Base-by-base conservation (phyloP, 2,329 filamentous ascomycete genomes). In the Cucurbitaria berberidis region DNA sequence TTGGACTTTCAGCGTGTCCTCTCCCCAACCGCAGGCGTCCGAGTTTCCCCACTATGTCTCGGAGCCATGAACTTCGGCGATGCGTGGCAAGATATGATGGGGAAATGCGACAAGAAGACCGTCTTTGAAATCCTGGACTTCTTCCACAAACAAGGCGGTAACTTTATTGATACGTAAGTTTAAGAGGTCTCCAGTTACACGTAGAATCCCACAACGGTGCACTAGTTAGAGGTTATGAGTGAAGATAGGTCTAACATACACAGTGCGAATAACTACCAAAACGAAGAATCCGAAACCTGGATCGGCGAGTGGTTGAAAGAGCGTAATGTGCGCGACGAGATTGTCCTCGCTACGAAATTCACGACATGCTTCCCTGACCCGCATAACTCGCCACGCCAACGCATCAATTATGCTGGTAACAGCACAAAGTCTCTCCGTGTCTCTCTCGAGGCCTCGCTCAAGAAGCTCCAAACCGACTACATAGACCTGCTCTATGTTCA, bases 311-410 rank as follows among this genome's bases (percentile, higher is more conserved):
- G 81, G 82, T 75, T 84, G 75, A 67, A 75, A 4, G 42, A 66
- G 26, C 76, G 77, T 40, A 66, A 72, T 10, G 75, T 74, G 39
- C 77, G 81, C 8, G 79, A 83, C 58, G 66, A 83, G 58, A 78
- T 85, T 41, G 79, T 85, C 27, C 61, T 86, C 18, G 81, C 82
- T 0, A 84, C 82, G 16, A 85, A 85, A 64, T 85, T 78, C 68
- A 79, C 80, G 1, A 73, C 69, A 0, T 56, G 48, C 32, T 71
- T 60, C 40, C 65, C 65, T 1, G 47, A 68, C 16, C 70, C 59
- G 1, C 49, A 55, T 26, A 63, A 68, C 6, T 46, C 54, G 53
- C 64, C 64, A n/a, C 66, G 64, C 53, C 45, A 66, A 63, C 34
- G 60, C 62, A 56, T 57, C 57, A 83, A 82, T 60, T 80, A 72